phyloP scores from a whole-genome alignment of 1,139 yeast species.

The Nakaseomyces uthaithaninus region DNA sequence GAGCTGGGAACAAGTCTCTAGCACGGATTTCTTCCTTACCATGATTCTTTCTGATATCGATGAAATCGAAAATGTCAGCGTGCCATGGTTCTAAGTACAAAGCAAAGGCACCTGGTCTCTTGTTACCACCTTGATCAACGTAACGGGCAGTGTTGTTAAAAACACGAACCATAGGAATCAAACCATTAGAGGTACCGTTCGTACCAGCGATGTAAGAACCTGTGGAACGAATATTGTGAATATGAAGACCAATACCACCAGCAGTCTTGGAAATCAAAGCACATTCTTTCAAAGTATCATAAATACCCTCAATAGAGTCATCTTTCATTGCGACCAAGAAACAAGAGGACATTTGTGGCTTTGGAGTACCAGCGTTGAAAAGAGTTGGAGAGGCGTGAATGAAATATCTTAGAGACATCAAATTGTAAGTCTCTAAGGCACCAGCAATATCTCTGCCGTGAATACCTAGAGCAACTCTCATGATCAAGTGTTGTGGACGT shows the following conservation, averaged over 20 bases:
- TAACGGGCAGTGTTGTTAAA: conserved; percentile 85
- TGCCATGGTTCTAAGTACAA: conserved; percentile 90
- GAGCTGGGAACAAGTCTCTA: conserved; percentile 76
- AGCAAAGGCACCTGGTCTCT: conserved; percentile 90
- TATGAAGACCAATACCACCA: conserved; percentile 83
- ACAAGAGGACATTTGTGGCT: conserved; percentile 80
- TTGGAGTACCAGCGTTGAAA: conserved; percentile 82
- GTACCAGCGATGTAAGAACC: conserved; percentile 86
- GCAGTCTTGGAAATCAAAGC: conserved; percentile 84
- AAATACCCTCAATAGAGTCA: conserved; percentile 86
- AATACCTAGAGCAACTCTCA: conserved; percentile 85
- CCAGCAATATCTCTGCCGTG: conserved; percentile 66
- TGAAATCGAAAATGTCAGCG: conserved; percentile 70
- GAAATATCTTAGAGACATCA: conserved; percentile 75
- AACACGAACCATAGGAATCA: conserved; percentile 83
- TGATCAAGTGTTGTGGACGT: conserved; percentile 81
- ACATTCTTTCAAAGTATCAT: conserved; percentile 74
- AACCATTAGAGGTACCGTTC: conserved; percentile 84
- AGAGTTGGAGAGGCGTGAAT: conserved; percentile 88
- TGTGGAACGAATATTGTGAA: conserved; percentile 72
- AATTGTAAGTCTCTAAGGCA: conserved; percentile 69
- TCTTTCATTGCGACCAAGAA: conserved; percentile 80
- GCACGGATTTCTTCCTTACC: conserved; percentile 89
- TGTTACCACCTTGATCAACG: conserved; percentile 91
- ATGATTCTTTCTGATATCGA: conserved; percentile 79